phyloP scores from a whole-genome alignment of 192 early-diverging fungal species.

The Coemansia sp. region DNA sequence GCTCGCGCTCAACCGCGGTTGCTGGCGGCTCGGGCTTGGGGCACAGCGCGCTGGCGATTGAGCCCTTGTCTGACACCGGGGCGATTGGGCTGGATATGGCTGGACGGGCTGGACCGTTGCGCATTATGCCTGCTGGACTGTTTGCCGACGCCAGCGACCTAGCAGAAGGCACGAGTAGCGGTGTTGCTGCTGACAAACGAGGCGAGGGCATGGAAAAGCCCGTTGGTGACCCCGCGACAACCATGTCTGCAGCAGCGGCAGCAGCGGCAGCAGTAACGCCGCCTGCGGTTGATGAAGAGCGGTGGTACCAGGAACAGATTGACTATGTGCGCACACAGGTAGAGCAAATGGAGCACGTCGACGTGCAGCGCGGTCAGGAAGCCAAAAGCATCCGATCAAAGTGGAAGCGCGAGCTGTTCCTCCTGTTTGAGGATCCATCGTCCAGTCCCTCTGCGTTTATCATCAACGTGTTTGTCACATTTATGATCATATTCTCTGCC shows the following conservation, averaged over 20 bases:
- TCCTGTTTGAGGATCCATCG: constrained; percentile 77
- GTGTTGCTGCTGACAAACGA: not conserved
- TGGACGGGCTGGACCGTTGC: constrained; percentile 14
- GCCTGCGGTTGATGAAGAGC: constrained; percentile 36
- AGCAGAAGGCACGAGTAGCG: not conserved
- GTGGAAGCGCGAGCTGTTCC: constrained; percentile 65
- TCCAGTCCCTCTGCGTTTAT: constrained; percentile 67
- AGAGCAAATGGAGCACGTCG: constrained; percentile 48
- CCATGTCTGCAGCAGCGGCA: constrained; percentile 2
- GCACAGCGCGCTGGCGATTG: constrained; percentile 12
- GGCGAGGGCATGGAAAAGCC: constrained; percentile 1
- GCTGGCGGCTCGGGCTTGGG: constrained; percentile 6
- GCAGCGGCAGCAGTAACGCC: constrained; percentile 21
- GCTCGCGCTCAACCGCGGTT: not conserved
- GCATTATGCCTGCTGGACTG: constrained; percentile 18
- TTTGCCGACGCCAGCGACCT: not conserved
- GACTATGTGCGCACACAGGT: constrained; percentile 53
- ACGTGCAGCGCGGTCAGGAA: constrained; percentile 44
- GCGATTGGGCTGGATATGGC: constrained; percentile 16
- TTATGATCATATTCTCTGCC: constrained; percentile 71
- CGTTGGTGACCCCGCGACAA: not conserved
- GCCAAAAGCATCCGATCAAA: constrained; percentile 38
- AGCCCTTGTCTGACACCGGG: constrained; percentile 23
- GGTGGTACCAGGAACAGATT: constrained; percentile 52
- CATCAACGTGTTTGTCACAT: constrained; percentile 69